Evolutionary conservation across 306 rosid genomes (phyloP).

Genomic region (Begonia peltatifolia): DNA sequence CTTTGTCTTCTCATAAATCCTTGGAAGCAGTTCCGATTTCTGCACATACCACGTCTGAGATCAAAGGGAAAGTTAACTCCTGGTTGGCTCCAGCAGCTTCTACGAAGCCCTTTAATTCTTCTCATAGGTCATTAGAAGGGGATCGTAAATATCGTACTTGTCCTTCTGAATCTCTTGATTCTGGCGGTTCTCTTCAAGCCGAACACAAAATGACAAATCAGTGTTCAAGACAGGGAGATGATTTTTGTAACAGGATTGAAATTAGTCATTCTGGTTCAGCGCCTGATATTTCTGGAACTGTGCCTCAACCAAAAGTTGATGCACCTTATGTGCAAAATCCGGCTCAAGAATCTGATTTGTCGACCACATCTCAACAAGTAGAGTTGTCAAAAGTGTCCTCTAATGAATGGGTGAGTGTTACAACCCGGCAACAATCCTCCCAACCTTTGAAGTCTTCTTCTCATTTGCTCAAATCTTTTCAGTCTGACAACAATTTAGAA

Average conservation of each 20-base stretch:
- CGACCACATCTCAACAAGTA: conserved; percentile 14
- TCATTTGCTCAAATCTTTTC: conserved; percentile 20
- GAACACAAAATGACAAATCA: conserved; percentile 35
- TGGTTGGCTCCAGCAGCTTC: conserved; percentile 38
- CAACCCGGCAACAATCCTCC: conserved; percentile 33
- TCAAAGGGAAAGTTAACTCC: conserved; percentile 42
- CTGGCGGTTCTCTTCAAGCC: conserved; percentile 46
- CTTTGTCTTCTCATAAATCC: conserved; percentile 33
- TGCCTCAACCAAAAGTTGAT: conserved; percentile 10
- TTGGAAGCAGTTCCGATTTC: conserved; percentile 30
- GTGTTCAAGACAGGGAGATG: conserved; percentile 27
- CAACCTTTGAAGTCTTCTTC: conserved; percentile 23
- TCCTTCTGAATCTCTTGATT: conserved; percentile 52
- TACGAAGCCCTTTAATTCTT: conserved; percentile 23
- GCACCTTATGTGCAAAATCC: conserved; percentile 28
- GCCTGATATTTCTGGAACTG: conserved; percentile 31
- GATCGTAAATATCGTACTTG: neutral
- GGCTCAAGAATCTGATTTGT: conserved; percentile 23
- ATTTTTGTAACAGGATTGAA: conserved; percentile 45
- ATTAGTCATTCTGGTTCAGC: conserved; percentile 36
- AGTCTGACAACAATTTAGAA: conserved; percentile 22
- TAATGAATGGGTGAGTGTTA: conserved; percentile 60
- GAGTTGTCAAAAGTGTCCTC: conserved; percentile 27
- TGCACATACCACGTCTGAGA: conserved; percentile 28
- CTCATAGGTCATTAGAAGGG: conserved; percentile 42